Evolutionary conservation across 148 eudicot species (phyloP).

Genomic region (Simmondsia chinensis): DNA sequence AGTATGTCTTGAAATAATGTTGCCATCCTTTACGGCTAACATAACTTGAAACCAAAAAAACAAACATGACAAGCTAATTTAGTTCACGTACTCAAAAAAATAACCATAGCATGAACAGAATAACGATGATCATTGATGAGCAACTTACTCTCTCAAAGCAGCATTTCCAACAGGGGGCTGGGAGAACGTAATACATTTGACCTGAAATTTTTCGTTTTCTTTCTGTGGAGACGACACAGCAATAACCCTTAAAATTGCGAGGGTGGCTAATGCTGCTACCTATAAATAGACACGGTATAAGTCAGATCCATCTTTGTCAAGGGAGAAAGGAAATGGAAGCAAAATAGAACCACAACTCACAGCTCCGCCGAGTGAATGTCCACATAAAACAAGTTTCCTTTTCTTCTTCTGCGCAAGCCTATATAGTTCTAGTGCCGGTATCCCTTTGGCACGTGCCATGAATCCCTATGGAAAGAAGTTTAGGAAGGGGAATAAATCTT

Average conservation of each 20-base stretch:
- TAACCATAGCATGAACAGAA: too few species aligned
- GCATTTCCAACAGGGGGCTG: conserved; percentile 99
- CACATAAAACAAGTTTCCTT: conserved; percentile 89
- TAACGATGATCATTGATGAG: neutral
- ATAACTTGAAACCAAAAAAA: conserved; percentile 42
- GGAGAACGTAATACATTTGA: conserved; percentile 96
- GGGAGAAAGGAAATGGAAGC: neutral
- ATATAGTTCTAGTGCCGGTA: conserved; percentile 92
- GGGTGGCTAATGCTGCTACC: conserved; percentile 98
- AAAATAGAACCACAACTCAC: conserved; percentile 37
- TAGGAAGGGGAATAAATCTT: neutral
- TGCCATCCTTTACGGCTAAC: conserved; percentile 96
- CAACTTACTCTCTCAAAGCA: conserved; percentile 82
- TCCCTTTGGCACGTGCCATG: conserved; percentile 99
- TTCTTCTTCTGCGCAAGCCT: conserved; percentile 95
- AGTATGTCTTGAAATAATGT: conserved; percentile 82
- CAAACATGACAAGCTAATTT: neutral
- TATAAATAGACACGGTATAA: conserved; percentile 16
- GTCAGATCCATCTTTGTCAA: neutral
- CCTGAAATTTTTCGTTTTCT: conserved; percentile 71
- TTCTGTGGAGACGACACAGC: conserved; percentile 52
- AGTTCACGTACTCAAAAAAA: too few species aligned
- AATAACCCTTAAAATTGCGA: conserved; percentile 87
- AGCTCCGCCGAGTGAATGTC: conserved; percentile 99
- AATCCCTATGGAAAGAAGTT: conserved; percentile 55